A percentile compares a stretch with the other conserved stretches of the same genome.
Evolutionary conservation across 2,329 filamentous ascomycete species (phyloP).

Genomic region (Samsoniella hepiali): DNA sequence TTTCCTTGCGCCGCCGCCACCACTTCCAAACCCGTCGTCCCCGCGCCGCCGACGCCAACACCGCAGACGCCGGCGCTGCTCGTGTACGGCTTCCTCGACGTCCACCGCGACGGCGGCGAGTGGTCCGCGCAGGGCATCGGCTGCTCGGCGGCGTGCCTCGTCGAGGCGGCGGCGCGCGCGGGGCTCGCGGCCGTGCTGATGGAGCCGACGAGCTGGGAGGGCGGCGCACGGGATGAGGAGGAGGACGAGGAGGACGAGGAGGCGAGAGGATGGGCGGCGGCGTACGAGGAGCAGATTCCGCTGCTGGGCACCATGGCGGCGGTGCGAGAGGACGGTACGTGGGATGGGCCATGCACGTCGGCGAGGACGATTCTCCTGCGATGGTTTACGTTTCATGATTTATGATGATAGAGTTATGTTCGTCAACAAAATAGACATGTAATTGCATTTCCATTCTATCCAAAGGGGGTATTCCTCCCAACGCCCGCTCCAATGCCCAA

Average conservation of each 20-base stretch:
- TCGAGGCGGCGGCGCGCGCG: constrained; percentile 55
- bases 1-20: constrained; percentile 39
- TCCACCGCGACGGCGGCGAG: constrained; percentile 66
- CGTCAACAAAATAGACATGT: not conserved
- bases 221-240: not conserved
- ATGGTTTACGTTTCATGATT: constrained; percentile 53
- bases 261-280: not conserved
- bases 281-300: constrained; percentile 52
- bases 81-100: constrained; percentile 61
- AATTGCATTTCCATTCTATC: not conserved
- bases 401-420: not conserved
- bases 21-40: constrained; percentile 23
- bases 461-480: constrained; percentile 7
- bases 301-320: constrained; percentile 55
- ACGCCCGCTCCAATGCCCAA: constrained; percentile 12
- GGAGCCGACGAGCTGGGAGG: constrained; percentile 41
- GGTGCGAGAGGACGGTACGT: constrained; percentile 50
- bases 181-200: constrained; percentile 44
- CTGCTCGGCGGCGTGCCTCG: constrained; percentile 57
- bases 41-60: constrained; percentile 34
- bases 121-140: constrained; percentile 73
- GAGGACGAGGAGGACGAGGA: not conserved
- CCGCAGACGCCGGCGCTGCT: constrained; percentile 47
- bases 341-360: constrained; percentile 57
- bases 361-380: constrained; percentile 56